Conservation (phyloP, 192 early-diverging fungal species). For the Pilobolus umbonatus region DNA sequence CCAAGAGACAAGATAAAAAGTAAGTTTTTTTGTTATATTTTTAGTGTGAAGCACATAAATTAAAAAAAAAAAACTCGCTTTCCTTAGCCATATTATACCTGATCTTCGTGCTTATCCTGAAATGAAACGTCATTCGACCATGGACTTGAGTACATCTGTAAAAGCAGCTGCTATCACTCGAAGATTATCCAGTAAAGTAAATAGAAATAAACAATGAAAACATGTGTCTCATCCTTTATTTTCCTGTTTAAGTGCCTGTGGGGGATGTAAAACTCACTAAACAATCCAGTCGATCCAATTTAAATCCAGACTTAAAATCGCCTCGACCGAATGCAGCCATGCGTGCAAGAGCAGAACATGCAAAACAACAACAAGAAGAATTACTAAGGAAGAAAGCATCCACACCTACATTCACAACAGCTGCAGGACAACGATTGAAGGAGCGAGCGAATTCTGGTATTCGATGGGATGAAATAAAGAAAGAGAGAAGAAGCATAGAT, state of each 20-base stretch:
- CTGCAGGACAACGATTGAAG: conserved; percentile 7
- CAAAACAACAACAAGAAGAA: conserved; percentile 22
- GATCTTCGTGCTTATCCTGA: conserved; percentile 7
- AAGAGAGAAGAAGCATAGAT: conserved; percentile 2
- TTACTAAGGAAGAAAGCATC: conserved; percentile 10
- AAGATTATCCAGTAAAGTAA: background rate
- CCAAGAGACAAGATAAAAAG: background rate
- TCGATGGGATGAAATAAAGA: conserved; percentile 18
- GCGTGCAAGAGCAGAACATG: conserved; percentile 22
- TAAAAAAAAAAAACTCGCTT: background rate
- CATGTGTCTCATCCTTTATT: background rate
- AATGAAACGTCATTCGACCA: background rate
- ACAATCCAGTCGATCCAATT: too few species aligned
- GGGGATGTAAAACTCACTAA: too few species aligned
- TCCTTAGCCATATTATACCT: conserved; percentile 16
- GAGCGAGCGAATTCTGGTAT: conserved; percentile 12
- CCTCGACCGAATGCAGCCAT: conserved; percentile 24
- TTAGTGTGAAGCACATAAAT: background rate
- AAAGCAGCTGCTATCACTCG: background rate
- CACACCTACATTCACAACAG: background rate
- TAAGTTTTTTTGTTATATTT: background rate
- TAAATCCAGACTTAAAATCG: too few species aligned
- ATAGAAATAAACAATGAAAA: background rate
- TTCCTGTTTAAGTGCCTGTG: too few species aligned
- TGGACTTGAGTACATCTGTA: background rate